Evolutionary conservation across 1,284 basidiomycete genomes (phyloP).

Genomic region (Pseudozyma tsukubaensis): DNA sequence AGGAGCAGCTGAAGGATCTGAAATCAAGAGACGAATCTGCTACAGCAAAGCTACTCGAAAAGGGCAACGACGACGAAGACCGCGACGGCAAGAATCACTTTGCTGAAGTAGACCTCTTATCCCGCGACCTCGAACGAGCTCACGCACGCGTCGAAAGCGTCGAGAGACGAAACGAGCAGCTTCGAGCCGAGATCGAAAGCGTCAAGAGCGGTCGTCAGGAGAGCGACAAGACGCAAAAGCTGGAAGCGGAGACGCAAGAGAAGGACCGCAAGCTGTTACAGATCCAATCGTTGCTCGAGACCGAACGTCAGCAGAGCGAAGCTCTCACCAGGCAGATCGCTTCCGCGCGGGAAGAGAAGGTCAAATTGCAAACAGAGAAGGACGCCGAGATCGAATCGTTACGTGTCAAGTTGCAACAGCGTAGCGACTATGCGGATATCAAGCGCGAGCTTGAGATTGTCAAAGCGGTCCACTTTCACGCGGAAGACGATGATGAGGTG

Average conservation of each 20-base stretch:
- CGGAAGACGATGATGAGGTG: conserved; percentile 72
- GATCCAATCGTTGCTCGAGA: conserved; percentile 33
- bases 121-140: conserved; percentile 89
- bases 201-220: conserved; percentile 46
- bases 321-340: conserved; percentile 77
- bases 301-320: conserved; percentile 19
- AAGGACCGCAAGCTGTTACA: conserved; percentile 39
- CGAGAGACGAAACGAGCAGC: conserved; percentile 90
- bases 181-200: conserved; percentile 89
- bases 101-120: conserved; percentile 71
- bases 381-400: conserved; percentile 81
- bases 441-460: conserved; percentile 66
- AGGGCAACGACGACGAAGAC: conserved; percentile 73
- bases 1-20: conserved; percentile 87
- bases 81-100: conserved; percentile 23
- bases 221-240: conserved; percentile 75
- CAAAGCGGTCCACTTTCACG: conserved; percentile 59
- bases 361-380: conserved; percentile 76
- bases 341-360: conserved; percentile 77
- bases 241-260: conserved; percentile 74
- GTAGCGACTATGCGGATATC: conserved; percentile 83
- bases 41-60: conserved; percentile 88
- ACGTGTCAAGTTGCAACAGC: conserved; percentile 70
- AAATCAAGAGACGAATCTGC: conserved; percentile 89
- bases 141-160: conserved; percentile 90